These are phyloP conservation scores for Tricholoma flavovirens DNA, from an alignment of 768 basidiomycete species.

Conservation along the genomic window DNA sequence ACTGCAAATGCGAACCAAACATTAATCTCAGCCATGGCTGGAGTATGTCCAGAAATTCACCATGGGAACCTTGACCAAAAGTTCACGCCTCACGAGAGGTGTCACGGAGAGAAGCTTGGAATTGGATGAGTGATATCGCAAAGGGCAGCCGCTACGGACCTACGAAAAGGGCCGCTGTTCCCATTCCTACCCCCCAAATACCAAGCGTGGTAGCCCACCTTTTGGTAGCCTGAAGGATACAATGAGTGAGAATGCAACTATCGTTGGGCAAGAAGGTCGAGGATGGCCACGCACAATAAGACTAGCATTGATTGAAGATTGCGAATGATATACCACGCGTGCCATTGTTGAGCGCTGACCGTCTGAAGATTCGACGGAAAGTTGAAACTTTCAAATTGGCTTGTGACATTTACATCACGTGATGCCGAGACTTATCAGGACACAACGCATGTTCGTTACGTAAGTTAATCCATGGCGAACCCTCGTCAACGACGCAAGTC, in stretches of 20 bases:
- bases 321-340: constrained; percentile 32
- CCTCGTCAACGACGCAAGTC: constrained; percentile 88
- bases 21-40: constrained; percentile 5
- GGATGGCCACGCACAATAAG: constrained; percentile 28
- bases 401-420: no score
- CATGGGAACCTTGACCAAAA: constrained; percentile 68
- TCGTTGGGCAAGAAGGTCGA: background rate
- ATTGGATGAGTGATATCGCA: background rate
- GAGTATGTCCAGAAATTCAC: constrained; percentile 36
- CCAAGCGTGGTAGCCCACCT: constrained; percentile 58
- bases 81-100: constrained; percentile 72
- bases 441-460: background rate
- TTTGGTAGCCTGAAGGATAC: constrained; percentile 35
- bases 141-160: constrained; percentile 18
- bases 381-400: no score
- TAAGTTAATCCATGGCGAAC: constrained; percentile 65
- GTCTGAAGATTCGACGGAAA: no score
- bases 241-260: constrained; percentile 4
- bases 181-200: constrained; percentile 68
- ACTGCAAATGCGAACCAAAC: constrained; percentile 30
- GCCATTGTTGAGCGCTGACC: no score
- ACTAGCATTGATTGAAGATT: constrained; percentile 31
- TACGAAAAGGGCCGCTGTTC: constrained; percentile 65
- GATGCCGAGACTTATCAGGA: no score
- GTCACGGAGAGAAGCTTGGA: constrained; percentile 72